phyloP scores from a whole-genome alignment of 2,329 filamentous ascomycete species.

The Fusarium drepaniforme region DNA sequence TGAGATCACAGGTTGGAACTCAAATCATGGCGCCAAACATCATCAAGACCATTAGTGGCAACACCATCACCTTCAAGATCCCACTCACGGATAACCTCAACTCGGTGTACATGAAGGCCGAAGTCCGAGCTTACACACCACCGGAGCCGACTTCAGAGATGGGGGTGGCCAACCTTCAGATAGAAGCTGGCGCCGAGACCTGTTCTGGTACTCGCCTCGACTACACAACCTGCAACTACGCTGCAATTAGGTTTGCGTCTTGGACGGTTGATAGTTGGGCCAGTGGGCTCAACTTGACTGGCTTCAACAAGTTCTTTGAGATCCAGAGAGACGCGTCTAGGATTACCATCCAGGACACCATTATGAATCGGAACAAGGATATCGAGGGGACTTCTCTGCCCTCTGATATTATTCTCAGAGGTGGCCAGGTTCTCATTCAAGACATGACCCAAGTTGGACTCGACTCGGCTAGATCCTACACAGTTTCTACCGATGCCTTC shows the following conservation, averaged over 20 bases:
- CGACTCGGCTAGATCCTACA: conserved; percentile 11
- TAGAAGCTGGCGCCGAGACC: background rate
- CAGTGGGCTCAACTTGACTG: conserved; percentile 3
- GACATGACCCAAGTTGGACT: conserved; percentile 18
- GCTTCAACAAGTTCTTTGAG: conserved; percentile 25
- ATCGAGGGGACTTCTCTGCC: background rate
- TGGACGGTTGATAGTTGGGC: conserved; percentile 30
- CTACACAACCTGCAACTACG: conserved; percentile 10
- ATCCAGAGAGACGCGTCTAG: conserved; percentile 9
- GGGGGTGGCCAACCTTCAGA: conserved; percentile 13
- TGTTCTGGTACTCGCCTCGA: conserved; percentile 2
- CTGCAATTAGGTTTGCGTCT: conserved; percentile 12
- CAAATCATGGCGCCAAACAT: conserved; percentile 12
- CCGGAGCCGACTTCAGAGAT: conserved; percentile 11
- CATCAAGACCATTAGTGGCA: conserved; percentile 16
- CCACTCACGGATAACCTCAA: conserved; percentile 20
- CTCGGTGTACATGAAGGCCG: conserved; percentile 16
- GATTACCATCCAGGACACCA: conserved; percentile 15
- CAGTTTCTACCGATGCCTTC: conserved; percentile 7
- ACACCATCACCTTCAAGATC: conserved; percentile 2
- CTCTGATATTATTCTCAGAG: conserved; percentile 15
- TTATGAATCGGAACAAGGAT: conserved; percentile 16
- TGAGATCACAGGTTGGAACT: background rate
- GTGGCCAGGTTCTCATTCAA: conserved; percentile 15
- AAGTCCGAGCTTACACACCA: conserved; percentile 2